These are phyloP conservation scores for Xylaria acuta DNA, from an alignment of 495 filamentous ascomycete genomes.

Conservation along the genomic window DNA sequence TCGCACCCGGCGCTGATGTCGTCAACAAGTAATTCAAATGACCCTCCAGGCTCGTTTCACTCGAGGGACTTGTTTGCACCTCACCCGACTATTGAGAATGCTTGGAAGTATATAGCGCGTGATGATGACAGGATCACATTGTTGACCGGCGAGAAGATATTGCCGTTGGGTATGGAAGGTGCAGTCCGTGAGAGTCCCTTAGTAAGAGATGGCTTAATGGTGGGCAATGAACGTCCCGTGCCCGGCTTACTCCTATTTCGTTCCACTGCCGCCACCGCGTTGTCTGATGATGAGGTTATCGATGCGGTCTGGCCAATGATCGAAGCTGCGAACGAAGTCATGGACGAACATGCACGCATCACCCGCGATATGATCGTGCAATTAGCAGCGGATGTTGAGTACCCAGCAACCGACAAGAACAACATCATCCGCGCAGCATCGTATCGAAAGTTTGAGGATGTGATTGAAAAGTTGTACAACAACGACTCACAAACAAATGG, in stretches of 20 bases:
- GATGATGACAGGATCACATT: constrained; percentile 70
- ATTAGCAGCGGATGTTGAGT: constrained; percentile 49
- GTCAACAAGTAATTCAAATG: constrained; percentile 59
- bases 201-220: constrained; percentile 33
- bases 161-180: constrained; percentile 69
- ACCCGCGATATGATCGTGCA: constrained; percentile 60
- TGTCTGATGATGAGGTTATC: constrained; percentile 52
- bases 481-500: constrained; percentile 37
- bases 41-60: constrained; percentile 63
- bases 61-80: constrained; percentile 65
- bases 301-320: constrained; percentile 56
- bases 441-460: constrained; percentile 52
- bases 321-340: constrained; percentile 53
- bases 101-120: constrained; percentile 70
- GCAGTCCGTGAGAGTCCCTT: constrained; percentile 50
- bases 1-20: constrained; percentile 67
- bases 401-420: constrained; percentile 62
- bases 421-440: constrained; percentile 63
- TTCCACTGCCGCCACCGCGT: constrained; percentile 37
- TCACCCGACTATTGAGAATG: constrained; percentile 62
- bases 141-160: constrained; percentile 71
- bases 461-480: constrained; percentile 58
- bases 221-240: constrained; percentile 47
- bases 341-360: constrained; percentile 62
- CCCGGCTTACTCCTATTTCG: constrained; percentile 59